Base-by-base conservation (phyloP, 2,329 filamentous ascomycete genomes). In the Stagonosporopsis tanaceti region DNA sequence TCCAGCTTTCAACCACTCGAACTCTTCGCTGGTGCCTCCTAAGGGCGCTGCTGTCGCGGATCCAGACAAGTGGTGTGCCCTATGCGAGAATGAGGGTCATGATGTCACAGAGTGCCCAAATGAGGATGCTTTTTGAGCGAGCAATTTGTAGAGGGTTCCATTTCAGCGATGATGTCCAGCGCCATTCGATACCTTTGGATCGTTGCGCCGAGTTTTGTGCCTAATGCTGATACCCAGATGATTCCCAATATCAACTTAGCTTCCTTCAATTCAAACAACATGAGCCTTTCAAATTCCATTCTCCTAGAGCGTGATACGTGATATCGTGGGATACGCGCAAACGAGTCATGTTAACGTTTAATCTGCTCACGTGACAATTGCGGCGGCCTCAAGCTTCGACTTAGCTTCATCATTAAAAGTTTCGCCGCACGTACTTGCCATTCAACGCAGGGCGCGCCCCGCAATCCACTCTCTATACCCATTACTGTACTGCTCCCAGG, bases 21-120 rank as follows among this genome's bases (percentile, higher is more conserved):
- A 68, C 46, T 60, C 69, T 1, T 64, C 62, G 6, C 68, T 76
- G 6, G 75, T 76, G 6, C 71, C 73, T 28, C 68, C 65, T 24
- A 76, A 76, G 64, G 73, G 68, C 32, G 68, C 64, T 15, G 64
- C 62, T 9, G 69, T 72, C 20, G 72, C 72, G 15, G 92, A 98
- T 69, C 86, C 89, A 52, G 86, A 89, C 61, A 97, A 97, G 79
- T 99, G 95, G 95, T 99, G 95, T 77, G 95, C 95, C 15, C 82
- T 98, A 41, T 99, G 95, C 75, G 95, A 99, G 81, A 87, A 92
- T 61, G 95, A 99, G 71, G 95, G 95, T 14, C 95, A 99, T 75
- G 91, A 97, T 77, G 97, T 94, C 71, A 93, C 96, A 60, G 92
- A 96, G 76, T 97, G 93, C 77, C 93, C 93, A 12, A 90, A 96